phyloP scores from a whole-genome alignment of 1,284 basidiomycete genomes.

The Rhodotorula glutinis region DNA sequence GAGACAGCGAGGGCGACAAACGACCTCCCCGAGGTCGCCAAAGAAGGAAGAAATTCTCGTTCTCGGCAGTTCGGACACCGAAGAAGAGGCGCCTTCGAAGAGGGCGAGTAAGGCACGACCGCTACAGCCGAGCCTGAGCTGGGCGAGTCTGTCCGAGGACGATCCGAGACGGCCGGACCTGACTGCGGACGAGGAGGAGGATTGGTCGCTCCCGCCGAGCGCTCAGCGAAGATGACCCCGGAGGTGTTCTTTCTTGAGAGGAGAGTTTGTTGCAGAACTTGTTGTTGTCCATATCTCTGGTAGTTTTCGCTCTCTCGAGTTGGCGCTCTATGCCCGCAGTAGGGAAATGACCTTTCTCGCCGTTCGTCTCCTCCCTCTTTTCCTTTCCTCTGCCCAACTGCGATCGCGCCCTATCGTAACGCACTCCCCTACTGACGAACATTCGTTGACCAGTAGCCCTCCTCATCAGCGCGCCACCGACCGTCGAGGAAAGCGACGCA shows the following conservation, averaged over 20 bases:
- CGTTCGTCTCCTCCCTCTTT: neutral
- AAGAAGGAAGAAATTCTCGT: slow-evolving; percentile 4
- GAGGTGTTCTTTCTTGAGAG: neutral
- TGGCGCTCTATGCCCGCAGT: no score
- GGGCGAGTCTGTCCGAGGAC: neutral
- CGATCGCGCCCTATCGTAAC: no score
- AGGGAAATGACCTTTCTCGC: neutral
- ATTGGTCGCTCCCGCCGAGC: slow-evolving; percentile 34
- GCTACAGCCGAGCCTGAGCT: no score
- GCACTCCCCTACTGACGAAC: no score
- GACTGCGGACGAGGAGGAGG: slow-evolving; percentile 23
- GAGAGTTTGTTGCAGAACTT: neutral
- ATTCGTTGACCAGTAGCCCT: no score
- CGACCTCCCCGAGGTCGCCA: neutral
- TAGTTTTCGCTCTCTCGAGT: neutral
- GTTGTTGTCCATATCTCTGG: neutral
- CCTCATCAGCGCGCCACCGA: no score
- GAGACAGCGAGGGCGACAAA: no score
- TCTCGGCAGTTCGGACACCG: slow-evolving; percentile 26
- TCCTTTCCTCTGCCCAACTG: no score
- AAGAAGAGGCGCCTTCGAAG: neutral
- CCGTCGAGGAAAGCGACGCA: no score
- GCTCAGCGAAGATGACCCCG: slow-evolving; percentile 17
- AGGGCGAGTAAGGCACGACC: no score
- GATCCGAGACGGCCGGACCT: neutral